Base-by-base conservation (phyloP, 2,329 filamentous ascomycete species). In the Nigrospora sphaerica region DNA sequence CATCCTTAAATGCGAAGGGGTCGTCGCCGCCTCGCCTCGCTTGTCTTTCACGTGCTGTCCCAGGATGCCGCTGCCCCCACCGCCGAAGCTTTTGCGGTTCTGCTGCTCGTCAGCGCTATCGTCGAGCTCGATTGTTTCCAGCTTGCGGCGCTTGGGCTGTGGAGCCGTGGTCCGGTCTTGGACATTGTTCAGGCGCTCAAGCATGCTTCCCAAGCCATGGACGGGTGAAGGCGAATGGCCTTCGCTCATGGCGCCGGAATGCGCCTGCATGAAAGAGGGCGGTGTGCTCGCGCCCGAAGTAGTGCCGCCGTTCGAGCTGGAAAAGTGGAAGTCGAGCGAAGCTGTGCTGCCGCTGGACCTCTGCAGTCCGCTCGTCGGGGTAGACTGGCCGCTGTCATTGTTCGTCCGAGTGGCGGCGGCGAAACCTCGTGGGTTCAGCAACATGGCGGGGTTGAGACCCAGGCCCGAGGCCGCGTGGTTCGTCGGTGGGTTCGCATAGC, bases 181-280 rank as follows among this genome's bases (percentile, higher is more conserved):
- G 13, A 95, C 78, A 53, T 85, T 83, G 61, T 91, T 88, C 61
- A 90, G 73, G 32, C 81, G 78, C 63, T 95, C 88, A 39, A 95
- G 80, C 68, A 90, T 80, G 46, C 68, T 67, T 11, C 75, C 73
- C 54, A 80, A 74, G 23, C 79, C 77, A 43, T 59, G 63, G 19
- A 54, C 41, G 19, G 53, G 52, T 14, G 50, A 44, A 14, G 36
- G 16, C 12, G 42, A 18, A 16, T 54, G 48, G 18, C 23, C 10
- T 28, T 47, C 52, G 42, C 49, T 52, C 13, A 50, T 40, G 39
- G 46, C 34, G 41, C 32, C 42, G 33, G 44, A 49, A 16, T 23
- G 34, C 12, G 37, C 40, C n/a, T 16, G 49, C 19, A 13, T 46
- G 35, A 44, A 51, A 9, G 51, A 51, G 39, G 49, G 48, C 42